These are phyloP conservation scores for Oryza australiensis DNA, from an alignment of 176 grass and related monocot species.

Conservation along the genomic window DNA sequence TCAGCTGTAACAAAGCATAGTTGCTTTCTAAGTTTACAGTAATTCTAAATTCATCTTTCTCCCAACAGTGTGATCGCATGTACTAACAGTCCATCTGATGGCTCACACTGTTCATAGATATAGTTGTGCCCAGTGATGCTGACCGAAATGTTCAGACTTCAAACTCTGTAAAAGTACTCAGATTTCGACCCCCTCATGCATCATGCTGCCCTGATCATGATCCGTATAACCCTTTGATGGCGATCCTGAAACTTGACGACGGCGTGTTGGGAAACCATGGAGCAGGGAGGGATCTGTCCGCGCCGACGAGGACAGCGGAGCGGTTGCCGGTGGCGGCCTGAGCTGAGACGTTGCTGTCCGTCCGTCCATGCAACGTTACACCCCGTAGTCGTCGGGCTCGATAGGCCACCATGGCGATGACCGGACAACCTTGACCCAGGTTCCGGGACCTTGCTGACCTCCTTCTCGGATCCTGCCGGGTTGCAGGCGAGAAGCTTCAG, in stretches of 20 bases:
- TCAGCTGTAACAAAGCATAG: background rate
- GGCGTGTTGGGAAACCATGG: slow-evolving; percentile 18
- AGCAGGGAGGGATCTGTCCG: background rate
- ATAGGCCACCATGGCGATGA: background rate
- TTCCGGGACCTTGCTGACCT: slow-evolving; percentile 33
- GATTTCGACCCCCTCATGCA: too few relatives aligned
- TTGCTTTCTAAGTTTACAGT: background rate
- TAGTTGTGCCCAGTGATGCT: background rate
- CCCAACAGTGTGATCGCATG: background rate
- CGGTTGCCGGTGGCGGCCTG: background rate
- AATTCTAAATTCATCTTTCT: background rate
- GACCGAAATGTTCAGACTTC: background rate
- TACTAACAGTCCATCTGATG: background rate
- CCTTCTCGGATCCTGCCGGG: slow-evolving; percentile 40
- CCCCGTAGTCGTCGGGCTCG: slow-evolving; percentile 9
- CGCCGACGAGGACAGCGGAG: background rate
- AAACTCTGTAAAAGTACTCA: background rate
- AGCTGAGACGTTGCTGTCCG: background rate
- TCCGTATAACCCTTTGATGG: background rate
- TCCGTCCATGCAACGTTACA: background rate
- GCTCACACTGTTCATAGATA: background rate
- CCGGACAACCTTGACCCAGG: slow-evolving; percentile 4
- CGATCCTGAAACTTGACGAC: background rate
- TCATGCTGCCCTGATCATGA: too few relatives aligned
- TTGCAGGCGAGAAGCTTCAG: slow-evolving; percentile 37